A percentile compares a stretch with the other conserved stretches of the same genome.
phyloP scores from a whole-genome alignment of 2,329 filamentous ascomycete genomes.

The Aureobasidium melanogenum region DNA sequence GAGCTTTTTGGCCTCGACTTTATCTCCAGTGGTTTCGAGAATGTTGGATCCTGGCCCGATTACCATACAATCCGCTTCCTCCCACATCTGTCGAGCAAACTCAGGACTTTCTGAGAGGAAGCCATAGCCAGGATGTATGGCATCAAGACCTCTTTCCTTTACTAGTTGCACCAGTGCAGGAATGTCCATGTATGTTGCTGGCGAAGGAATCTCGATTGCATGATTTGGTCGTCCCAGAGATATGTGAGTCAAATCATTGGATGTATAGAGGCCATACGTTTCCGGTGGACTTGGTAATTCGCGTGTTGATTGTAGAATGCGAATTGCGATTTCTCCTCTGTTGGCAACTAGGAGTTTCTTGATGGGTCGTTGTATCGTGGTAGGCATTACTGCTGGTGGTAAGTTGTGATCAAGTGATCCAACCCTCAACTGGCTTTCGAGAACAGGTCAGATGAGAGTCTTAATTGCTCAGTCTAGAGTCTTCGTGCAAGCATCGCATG shows the following conservation, averaged over 20 bases:
- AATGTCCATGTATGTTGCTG: constrained; percentile 43
- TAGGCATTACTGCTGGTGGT: background rate
- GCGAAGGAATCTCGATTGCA: background rate
- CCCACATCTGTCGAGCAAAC: constrained; percentile 38
- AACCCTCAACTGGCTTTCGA: no score
- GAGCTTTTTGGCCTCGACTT: constrained; percentile 44
- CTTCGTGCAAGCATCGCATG: no score
- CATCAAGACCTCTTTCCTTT: constrained; percentile 43
- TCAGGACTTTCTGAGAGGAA: constrained; percentile 52
- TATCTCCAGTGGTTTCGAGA: constrained; percentile 47
- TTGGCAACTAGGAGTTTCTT: constrained; percentile 46
- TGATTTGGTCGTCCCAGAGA: background rate
- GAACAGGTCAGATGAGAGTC: no score
- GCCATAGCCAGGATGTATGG: constrained; percentile 52
- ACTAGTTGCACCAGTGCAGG: constrained; percentile 38
- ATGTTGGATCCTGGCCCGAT: constrained; percentile 51
- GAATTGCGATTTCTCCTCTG: constrained; percentile 56
- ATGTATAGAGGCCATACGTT: constrained; percentile 23
- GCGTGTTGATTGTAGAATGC: constrained; percentile 51
- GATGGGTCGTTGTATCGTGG: constrained; percentile 23
- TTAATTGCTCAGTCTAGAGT: no score
- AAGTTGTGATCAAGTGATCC: no score
- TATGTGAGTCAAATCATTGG: background rate
- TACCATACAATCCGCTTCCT: constrained; percentile 39
- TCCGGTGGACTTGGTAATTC: constrained; percentile 34